Percentiles rank a stretch among this genome's conserved stretches.
Evolutionary conservation across 2,329 filamentous ascomycete genomes (phyloP).

Genomic region (Sporothrix mexicana): DNA sequence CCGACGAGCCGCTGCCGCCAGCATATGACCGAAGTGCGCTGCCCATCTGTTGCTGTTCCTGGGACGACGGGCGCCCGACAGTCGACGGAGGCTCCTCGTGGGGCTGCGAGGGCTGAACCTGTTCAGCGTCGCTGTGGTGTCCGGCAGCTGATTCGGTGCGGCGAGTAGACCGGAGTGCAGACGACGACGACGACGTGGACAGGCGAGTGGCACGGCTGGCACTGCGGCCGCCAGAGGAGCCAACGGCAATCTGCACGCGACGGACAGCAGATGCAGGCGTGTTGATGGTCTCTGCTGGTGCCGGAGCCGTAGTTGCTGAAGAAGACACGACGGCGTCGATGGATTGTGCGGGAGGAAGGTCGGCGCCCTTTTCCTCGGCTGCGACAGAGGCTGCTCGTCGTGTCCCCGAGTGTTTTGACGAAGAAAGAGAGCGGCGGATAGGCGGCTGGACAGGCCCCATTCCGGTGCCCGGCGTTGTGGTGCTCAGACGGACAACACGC

Average conservation of each 20-base stretch:
- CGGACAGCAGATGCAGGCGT: conserved; percentile 60
- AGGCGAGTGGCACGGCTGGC: conserved; percentile 41
- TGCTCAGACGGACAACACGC: conserved; percentile 62
- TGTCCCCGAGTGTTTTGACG: conserved; percentile 40
- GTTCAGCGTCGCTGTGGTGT: conserved; percentile 55
- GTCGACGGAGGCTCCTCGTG: conserved; percentile 57
- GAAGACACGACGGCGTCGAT: conserved; percentile 26
- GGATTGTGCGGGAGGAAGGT: conserved; percentile 14
- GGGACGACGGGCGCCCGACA: conserved; percentile 46
- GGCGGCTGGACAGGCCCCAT: conserved; percentile 46
- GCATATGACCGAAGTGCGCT: conserved; percentile 59
- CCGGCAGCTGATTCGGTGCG: conserved; percentile 34
- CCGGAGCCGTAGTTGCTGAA: not conserved
- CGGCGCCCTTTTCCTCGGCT: conserved; percentile 36
- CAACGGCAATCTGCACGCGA: conserved; percentile 61
- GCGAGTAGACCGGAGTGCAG: conserved; percentile 43
- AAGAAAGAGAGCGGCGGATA: conserved; percentile 59
- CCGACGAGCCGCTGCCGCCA: conserved; percentile 42
- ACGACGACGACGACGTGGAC: conserved; percentile 47
- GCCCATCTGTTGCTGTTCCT: conserved; percentile 48
- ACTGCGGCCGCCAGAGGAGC: conserved; percentile 54
- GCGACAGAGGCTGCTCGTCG: conserved; percentile 37
- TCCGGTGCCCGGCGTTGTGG: conserved; percentile 44
- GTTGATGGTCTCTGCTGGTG: conserved; percentile 48
- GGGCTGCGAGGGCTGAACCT: conserved; percentile 44